Evolutionary conservation across 1,284 basidiomycete genomes (phyloP).

Genomic region (Moniliella sp.): DNA sequence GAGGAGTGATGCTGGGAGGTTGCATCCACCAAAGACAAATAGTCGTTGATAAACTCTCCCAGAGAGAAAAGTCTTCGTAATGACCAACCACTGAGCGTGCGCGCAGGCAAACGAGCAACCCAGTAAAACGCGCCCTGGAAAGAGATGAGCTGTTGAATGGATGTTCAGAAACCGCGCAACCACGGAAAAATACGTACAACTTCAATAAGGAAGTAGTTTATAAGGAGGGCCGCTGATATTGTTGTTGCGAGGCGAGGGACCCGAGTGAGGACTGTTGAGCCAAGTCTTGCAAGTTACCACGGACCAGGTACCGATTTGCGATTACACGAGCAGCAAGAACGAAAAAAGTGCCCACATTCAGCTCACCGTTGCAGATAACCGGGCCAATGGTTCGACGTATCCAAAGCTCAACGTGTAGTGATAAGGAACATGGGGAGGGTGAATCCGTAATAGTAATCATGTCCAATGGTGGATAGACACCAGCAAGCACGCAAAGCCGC

Average conservation of each 20-base stretch:
- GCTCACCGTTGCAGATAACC: conserved; percentile 13
- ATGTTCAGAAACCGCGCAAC: too few species aligned
- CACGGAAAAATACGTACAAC: too few species aligned
- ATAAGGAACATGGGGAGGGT: conserved; percentile 4
- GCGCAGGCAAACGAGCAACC: conserved; percentile 16
- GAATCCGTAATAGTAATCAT: conserved; percentile 19
- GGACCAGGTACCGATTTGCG: conserved; percentile 18
- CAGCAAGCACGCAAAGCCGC: conserved; percentile 22
- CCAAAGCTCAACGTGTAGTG: conserved; percentile 15
- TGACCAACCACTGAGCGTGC: conserved; percentile 21
- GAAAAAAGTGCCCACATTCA: conserved; percentile 22
- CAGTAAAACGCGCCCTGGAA: conserved; percentile 18
- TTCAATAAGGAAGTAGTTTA: conserved; percentile 25
- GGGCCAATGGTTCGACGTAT: conserved; percentile 14
- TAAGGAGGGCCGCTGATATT: conserved; percentile 11
- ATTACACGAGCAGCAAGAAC: conserved; percentile 19
- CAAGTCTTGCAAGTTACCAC: conserved; percentile 14
- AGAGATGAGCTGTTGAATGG: too few species aligned
- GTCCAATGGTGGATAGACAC: conserved; percentile 26
- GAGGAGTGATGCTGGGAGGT: conserved; percentile 11
- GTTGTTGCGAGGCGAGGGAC: conserved; percentile 17
- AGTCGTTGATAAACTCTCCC: conserved; percentile 15
- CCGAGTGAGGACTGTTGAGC: conserved; percentile 17
- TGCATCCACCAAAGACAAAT: conserved; percentile 20
- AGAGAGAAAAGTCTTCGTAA: conserved; percentile 20